Base-by-base conservation (phyloP, 2,329 filamentous ascomycete species). In the Phyllosticta citriasiana region DNA sequence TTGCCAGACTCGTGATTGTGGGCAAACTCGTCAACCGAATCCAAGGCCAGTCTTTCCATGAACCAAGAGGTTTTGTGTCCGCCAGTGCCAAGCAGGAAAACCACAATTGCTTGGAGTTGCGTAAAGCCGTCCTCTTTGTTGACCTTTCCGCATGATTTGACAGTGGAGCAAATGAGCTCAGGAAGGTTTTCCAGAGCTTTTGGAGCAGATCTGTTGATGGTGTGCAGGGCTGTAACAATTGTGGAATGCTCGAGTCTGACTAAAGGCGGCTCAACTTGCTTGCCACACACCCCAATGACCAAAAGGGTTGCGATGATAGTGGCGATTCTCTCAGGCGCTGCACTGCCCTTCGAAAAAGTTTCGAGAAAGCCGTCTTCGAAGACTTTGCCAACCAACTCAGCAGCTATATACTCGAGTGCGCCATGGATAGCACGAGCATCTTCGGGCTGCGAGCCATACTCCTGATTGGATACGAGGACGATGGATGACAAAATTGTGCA, bases 1-100 rank as follows among this genome's bases (percentile, higher is more conserved):
- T 47, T 47, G 40, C 40, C 40, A 47, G 40, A 47, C 19, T 68
- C 67, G 1, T 67, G 70, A 35, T 64, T 61, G 12, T 73, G 67
- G 3, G 73, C 72, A 55, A 74, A 75, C n/a, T 74, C 71, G 50
- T 71, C 65, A 1, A 68, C 69, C 4, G 72, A 69, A 47, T 75
- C 72, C 3, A 76, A 63, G 6, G 72, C 74, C 3, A 75, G 62
- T 8, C 71, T 68, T 53, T 73, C 72, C 53, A 75, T 47, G 12
- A 70, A 73, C 69, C 71, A 73, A 71, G 58, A 60, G 2, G 58
- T 47, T 16, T 47, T 47, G 40, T n/a, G 40, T 47, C 40, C 40
- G 16, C 40, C 40, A 16, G 40, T 47, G 40, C 40, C 40, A 7
- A 47, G 16, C 40, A 47, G 53, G 47, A 52, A 56, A 7, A 68